These are phyloP conservation scores for Aspergillus incahuasiensis DNA, from an alignment of 495 filamentous ascomycete genomes.

Conservation along the genomic window DNA sequence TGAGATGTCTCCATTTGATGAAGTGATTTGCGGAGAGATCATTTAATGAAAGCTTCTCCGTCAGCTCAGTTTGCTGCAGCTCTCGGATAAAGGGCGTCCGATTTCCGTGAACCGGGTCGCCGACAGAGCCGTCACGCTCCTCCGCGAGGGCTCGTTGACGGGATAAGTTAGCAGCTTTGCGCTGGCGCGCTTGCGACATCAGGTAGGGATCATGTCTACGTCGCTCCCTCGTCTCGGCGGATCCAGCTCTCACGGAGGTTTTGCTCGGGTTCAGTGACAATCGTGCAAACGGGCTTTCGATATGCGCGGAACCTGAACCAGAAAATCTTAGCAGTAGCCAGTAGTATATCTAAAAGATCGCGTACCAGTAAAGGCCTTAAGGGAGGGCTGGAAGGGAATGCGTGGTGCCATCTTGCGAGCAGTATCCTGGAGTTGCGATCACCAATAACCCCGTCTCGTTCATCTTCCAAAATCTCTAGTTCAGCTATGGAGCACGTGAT, in stretches of 20 bases:
- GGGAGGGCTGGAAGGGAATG: slow-evolving; percentile 58
- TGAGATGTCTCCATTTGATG: slow-evolving; percentile 59
- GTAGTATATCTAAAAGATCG: not conserved
- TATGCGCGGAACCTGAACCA: slow-evolving; percentile 28
- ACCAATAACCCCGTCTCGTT: slow-evolving; percentile 4
- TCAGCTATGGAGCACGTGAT: slow-evolving; percentile 20
- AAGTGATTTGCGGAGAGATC: slow-evolving; percentile 86
- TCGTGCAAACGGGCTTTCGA: slow-evolving; percentile 28
- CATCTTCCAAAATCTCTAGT: slow-evolving; percentile 26
- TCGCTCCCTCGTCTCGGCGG: slow-evolving; percentile 30
- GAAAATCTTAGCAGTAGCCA: not conserved
- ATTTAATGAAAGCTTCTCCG: slow-evolving; percentile 35
- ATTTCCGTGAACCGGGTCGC: slow-evolving; percentile 73
- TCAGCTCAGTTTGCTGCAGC: slow-evolving; percentile 59
- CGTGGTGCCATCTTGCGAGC: slow-evolving; percentile 64
- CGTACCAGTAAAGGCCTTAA: slow-evolving; percentile 57
- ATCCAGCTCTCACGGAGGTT: slow-evolving; percentile 35
- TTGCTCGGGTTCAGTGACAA: slow-evolving; percentile 29
- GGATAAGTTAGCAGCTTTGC: slow-evolving; percentile 72
- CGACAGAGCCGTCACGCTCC: slow-evolving; percentile 55
- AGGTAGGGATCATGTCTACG: slow-evolving; percentile 39
- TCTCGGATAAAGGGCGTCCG: slow-evolving; percentile 79
- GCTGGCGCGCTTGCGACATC: slow-evolving; percentile 65
- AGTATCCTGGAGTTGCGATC: not conserved
- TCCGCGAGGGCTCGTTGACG: slow-evolving; percentile 62